Evolutionary conservation across 2,329 filamentous ascomycete genomes (phyloP).

Genomic region (Aspergillus proliferans): DNA sequence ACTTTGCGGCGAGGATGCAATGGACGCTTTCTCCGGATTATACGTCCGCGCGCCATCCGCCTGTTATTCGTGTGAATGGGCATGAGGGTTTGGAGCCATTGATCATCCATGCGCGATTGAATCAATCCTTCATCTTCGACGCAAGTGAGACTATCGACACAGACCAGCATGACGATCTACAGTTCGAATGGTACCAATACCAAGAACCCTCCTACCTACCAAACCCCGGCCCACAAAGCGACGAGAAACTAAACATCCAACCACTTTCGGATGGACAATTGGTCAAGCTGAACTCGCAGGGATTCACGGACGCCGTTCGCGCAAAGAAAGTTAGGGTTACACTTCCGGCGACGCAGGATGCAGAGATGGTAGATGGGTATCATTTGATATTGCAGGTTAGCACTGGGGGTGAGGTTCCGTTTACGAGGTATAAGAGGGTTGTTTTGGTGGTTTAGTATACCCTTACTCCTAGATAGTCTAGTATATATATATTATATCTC

Average conservation of each 20-base stretch:
- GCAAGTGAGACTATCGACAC: background rate
- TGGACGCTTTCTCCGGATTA: constrained; percentile 34
- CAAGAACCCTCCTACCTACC: background rate
- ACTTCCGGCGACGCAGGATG: background rate
- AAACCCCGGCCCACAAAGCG: background rate
- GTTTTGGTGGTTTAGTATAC: background rate
- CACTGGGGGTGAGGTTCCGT: constrained; percentile 4
- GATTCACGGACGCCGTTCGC: background rate
- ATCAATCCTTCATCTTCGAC: background rate
- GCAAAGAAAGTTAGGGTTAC: background rate
- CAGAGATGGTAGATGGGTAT: background rate
- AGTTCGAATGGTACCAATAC: background rate
- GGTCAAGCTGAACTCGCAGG: background rate
- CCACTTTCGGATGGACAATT: background rate
- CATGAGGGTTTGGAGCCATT: constrained; percentile 2
- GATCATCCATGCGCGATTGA: background rate
- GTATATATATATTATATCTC: too few relatives aligned
- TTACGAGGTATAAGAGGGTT: background rate
- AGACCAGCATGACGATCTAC: background rate
- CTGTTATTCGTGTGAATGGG: constrained; percentile 14
- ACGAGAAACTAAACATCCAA: background rate
- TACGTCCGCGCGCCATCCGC: constrained; percentile 17
- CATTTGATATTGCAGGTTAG: background rate
- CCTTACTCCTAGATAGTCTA: too few relatives aligned
- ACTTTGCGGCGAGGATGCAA: constrained; percentile 45